Conservation (phyloP, 805 yeast species). For the Wickerhamiella kurtzmanii region DNA sequence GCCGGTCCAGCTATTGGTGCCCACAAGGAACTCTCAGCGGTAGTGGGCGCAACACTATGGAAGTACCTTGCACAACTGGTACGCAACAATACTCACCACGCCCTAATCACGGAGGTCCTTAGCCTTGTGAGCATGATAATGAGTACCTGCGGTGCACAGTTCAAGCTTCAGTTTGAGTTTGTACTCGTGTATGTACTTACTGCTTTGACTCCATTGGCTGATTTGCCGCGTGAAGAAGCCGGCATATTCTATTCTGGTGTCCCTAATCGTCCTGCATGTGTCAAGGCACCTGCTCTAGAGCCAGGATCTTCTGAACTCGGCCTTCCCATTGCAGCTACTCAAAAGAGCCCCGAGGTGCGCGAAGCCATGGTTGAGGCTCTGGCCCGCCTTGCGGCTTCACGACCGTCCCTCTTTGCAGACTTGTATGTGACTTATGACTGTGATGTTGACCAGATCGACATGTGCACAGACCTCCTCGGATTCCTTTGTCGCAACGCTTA, state of each 20-base stretch:
- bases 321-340: slow-evolving; percentile 13
- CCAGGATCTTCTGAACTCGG: slow-evolving; percentile 19
- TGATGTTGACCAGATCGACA: slow-evolving; percentile 71
- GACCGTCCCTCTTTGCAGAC: slow-evolving; percentile 58
- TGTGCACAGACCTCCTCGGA: slow-evolving; percentile 53
- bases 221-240: slow-evolving; percentile 27
- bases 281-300: slow-evolving; percentile 35
- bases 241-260: slow-evolving; percentile 29
- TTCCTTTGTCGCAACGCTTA: slow-evolving; percentile 64
- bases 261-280: slow-evolving; percentile 34
- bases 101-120: slow-evolving; percentile 60
- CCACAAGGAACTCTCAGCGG: slow-evolving; percentile 52
- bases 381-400: slow-evolving; percentile 43
- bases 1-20: slow-evolving; percentile 49
- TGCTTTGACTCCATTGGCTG: slow-evolving; percentile 26
- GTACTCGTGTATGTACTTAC: slow-evolving; percentile 28
- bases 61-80: slow-evolving; percentile 72
- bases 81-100: slow-evolving; percentile 52
- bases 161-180: slow-evolving; percentile 69
- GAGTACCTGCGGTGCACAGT: slow-evolving; percentile 46
- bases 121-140: slow-evolving; percentile 62
- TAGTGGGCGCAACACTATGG: slow-evolving; percentile 70
- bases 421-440: slow-evolving; percentile 80
- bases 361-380: slow-evolving; percentile 77
- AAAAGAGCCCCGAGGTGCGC: slow-evolving; percentile 31